Evolutionary conservation across 805 yeast genomes (phyloP).

Genomic region (Yarrowia sp.): DNA sequence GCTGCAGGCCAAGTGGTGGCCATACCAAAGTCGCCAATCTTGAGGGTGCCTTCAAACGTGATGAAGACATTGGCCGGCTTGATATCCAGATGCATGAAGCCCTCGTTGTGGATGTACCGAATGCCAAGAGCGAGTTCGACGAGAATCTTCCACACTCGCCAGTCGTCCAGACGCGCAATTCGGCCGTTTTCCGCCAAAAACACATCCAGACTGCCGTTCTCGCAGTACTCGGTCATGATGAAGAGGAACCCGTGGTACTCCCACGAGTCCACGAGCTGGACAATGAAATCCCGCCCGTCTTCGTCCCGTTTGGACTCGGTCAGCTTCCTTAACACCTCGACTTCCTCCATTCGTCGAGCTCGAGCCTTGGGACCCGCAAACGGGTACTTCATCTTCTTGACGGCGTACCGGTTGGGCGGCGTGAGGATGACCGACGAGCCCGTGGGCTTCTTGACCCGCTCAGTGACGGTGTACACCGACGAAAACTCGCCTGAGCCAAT

Average conservation of each 20-base stretch:
- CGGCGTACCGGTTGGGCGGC: slow-evolving; percentile 66
- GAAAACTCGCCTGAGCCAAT: slow-evolving; percentile 92
- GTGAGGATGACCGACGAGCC: slow-evolving; percentile 33
- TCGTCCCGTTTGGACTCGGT: slow-evolving; percentile 47
- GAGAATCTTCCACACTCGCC: slow-evolving; percentile 96
- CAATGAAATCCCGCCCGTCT: slow-evolving; percentile 78
- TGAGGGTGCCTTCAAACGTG: slow-evolving; percentile 91
- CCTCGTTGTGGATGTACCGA: slow-evolving; percentile 75
- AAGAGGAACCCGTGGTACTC: slow-evolving; percentile 73
- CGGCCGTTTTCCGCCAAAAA: slow-evolving; percentile 81
- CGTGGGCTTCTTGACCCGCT: slow-evolving; percentile 54
- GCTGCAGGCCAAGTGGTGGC: slow-evolving; percentile 77
- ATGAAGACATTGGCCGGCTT: slow-evolving; percentile 95
- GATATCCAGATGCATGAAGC: slow-evolving; percentile 84
- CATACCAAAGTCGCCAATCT: slow-evolving; percentile 96
- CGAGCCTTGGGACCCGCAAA: slow-evolving; percentile 65
- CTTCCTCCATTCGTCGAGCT: slow-evolving; percentile 72
- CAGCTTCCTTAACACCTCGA: slow-evolving; percentile 60
- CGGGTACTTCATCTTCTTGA: slow-evolving; percentile 80
- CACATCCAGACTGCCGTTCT: slow-evolving; percentile 86
- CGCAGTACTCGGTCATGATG: slow-evolving; percentile 94
- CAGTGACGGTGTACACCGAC: slow-evolving; percentile 80
- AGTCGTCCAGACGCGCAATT: slow-evolving; percentile 83
- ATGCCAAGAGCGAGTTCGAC: slow-evolving; percentile 83
- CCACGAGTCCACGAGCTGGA: slow-evolving; percentile 86